Conservation (phyloP, 2,329 filamentous ascomycete genomes). For the Proliferodiscus dingleyae region DNA sequence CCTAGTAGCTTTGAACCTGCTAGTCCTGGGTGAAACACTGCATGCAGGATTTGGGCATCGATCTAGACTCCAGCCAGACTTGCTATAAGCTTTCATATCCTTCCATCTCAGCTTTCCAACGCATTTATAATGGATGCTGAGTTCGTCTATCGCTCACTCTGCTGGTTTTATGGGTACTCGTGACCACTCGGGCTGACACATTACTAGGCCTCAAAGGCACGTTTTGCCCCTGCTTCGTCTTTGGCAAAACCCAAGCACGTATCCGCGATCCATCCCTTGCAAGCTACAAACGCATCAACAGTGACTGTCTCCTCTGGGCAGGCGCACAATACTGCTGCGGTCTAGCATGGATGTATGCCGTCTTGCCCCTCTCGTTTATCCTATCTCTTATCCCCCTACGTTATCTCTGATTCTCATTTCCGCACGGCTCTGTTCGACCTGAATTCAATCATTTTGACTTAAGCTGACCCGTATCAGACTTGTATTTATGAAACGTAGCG, state of each 20-base stretch:
- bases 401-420: not conserved
- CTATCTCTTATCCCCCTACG: not conserved
- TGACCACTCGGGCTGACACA: not conserved
- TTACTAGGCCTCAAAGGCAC: slow-evolving; percentile 21
- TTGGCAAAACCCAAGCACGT: slow-evolving; percentile 24
- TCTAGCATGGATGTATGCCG: slow-evolving; percentile 17
- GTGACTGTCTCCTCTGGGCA: slow-evolving; percentile 20
- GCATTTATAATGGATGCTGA: too few species aligned
- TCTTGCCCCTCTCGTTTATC: not conserved
- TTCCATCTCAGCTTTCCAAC: too few species aligned
- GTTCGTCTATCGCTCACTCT: too few species aligned
- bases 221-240: slow-evolving; percentile 27
- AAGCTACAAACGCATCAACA: slow-evolving; percentile 22
- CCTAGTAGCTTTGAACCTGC: too few species aligned
- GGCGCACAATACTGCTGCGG: slow-evolving; percentile 15
- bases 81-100: too few species aligned
- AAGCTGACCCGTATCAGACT: slow-evolving; percentile 9
- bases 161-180: too few species aligned
- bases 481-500: slow-evolving; percentile 19
- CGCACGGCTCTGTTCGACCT: too few species aligned
- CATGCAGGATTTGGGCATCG: too few species aligned
- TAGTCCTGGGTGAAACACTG: too few species aligned
- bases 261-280: slow-evolving; percentile 22
- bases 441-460: too few species aligned
- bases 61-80: too few species aligned